Evolutionary conservation across 305 asterid genomes (phyloP).

Genomic region (Petunia hybrid): DNA sequence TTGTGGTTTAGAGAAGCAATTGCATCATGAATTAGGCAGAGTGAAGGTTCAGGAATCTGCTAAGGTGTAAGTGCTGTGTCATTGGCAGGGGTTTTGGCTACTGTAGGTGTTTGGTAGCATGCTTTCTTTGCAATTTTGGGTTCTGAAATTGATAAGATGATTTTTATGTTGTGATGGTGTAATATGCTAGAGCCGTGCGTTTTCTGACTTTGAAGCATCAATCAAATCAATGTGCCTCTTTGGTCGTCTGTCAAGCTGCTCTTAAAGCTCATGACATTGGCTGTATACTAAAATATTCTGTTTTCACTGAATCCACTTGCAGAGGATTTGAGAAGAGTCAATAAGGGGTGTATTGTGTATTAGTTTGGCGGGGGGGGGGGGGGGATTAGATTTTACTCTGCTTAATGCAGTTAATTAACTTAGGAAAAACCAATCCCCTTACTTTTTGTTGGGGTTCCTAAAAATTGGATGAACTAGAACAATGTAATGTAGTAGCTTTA

Average conservation of each 20-base stretch:
- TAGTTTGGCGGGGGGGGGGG: not conserved
- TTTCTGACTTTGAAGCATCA: no score
- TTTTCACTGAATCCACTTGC: not conserved
- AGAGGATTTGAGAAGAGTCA: not conserved
- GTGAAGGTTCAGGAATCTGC: no score
- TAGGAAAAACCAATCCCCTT: not conserved
- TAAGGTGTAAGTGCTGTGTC: no score
- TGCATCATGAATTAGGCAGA: no score
- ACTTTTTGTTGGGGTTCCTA: not conserved
- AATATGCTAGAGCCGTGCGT: no score
- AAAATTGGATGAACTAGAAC: not conserved
- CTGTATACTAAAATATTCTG: not conserved
- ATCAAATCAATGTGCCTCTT: not conserved
- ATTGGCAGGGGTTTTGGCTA: no score
- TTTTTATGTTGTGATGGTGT: no score
- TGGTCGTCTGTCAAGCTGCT: not conserved
- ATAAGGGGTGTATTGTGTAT: conserved; percentile 8
- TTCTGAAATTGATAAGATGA: no score
- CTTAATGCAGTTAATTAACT: not conserved
- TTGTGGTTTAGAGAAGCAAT: no score
- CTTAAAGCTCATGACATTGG: not conserved
- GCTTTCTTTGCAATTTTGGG: no score
- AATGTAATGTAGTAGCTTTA: not conserved
- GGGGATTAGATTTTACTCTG: not conserved
- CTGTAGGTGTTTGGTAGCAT: no score